A percentile compares a stretch with the other conserved stretches of the same genome.
phyloP scores from a whole-genome alignment of 139 green algal species.

The Chlamydomonas applanata region DNA sequence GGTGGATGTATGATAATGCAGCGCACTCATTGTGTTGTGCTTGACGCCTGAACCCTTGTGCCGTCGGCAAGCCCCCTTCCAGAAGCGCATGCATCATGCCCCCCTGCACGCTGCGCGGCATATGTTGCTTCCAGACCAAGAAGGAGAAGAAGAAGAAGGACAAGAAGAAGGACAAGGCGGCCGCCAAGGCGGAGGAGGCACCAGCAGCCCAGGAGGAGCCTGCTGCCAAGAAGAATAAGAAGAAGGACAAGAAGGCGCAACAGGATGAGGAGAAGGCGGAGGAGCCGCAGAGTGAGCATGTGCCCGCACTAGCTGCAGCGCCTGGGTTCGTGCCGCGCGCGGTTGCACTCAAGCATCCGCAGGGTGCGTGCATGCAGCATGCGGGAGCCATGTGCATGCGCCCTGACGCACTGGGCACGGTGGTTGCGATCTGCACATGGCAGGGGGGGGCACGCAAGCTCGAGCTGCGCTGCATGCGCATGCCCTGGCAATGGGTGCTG shows the following conservation, averaged over 20 bases:
- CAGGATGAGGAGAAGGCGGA: constrained; percentile 1
- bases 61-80: too few relatives aligned
- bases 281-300: background rate
- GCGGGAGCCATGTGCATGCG: too few relatives aligned
- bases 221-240: constrained; percentile 10
- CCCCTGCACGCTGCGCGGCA: background rate
- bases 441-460: too few relatives aligned
- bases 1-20: too few relatives aligned
- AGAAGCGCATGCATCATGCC: too few relatives aligned
- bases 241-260: constrained; percentile 6
- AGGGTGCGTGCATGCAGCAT: background rate
- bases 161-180: background rate
- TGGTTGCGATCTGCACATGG: background rate
- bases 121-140: background rate
- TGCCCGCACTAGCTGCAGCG: background rate
- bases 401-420: background rate
- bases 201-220: constrained; percentile 1
- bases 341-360: constrained; percentile 7
- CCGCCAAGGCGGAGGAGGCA: constrained; percentile 4
- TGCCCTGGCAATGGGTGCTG: too few relatives aligned
- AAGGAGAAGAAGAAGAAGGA: constrained; percentile 15
- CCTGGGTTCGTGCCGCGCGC: background rate
- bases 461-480: too few relatives aligned
- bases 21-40: too few relatives aligned
- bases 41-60: too few relatives aligned